Conservation (phyloP, 257 asterid genomes). For the Salvia splendens region DNA sequence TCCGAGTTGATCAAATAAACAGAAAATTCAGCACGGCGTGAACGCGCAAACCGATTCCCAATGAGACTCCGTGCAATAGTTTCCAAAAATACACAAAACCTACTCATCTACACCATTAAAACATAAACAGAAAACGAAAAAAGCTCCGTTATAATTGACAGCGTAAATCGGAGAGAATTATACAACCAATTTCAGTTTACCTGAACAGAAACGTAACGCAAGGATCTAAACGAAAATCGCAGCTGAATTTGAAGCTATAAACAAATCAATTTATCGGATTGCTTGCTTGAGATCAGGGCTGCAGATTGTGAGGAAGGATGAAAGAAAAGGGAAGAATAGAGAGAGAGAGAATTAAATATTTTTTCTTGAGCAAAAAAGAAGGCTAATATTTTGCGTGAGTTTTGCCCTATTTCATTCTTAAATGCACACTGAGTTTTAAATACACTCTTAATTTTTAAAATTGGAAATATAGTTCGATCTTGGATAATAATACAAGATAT, state of each 20-base stretch:
- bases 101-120: slow-evolving; percentile 1
- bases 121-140: background rate
- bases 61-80: background rate
- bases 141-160: background rate
- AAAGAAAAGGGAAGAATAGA: slow-evolving; percentile 9
- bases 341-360: background rate
- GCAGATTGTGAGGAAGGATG: slow-evolving; percentile 16
- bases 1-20: slow-evolving; percentile 9
- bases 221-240: slow-evolving; percentile 18
- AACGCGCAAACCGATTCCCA: slow-evolving; percentile 9
- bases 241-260: slow-evolving; percentile 22
- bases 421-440: too few species aligned
- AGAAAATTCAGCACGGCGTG: slow-evolving; percentile 15
- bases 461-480: too few species aligned
- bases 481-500: too few species aligned
- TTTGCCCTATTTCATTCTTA: background rate
- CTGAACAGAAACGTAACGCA: slow-evolving; percentile 22
- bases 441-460: too few species aligned
- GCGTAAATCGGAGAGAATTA: slow-evolving; percentile 6
- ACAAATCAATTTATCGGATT: background rate
- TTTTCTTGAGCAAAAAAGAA: background rate
- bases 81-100: background rate
- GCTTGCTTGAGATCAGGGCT: slow-evolving; percentile 34
- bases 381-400: background rate
- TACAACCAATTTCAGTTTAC: slow-evolving; percentile 24